Conservation (phyloP, 106 monocot genomes). For the Gastrodia elata region DNA sequence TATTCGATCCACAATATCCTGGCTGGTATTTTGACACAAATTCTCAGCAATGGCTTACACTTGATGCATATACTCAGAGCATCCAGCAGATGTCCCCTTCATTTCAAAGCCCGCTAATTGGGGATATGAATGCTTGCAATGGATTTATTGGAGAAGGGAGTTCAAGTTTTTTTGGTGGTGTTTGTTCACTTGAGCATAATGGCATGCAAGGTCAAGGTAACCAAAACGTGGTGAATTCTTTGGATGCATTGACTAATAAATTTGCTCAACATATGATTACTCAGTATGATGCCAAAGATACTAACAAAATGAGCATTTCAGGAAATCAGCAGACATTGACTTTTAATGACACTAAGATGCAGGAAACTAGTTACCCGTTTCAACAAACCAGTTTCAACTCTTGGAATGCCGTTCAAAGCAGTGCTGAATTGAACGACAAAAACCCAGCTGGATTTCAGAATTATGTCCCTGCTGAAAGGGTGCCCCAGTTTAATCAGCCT, state of each 20-base stretch:
- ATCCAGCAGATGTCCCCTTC: slow-evolving; percentile 14
- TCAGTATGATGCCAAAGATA: slow-evolving; percentile 24
- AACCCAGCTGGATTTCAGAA: slow-evolving; percentile 21
- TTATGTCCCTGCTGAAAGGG: slow-evolving; percentile 31
- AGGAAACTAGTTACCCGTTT: slow-evolving; percentile 1
- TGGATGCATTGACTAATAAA: slow-evolving; percentile 16
- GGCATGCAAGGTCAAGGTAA: not conserved
- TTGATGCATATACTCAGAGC: slow-evolving; percentile 61
- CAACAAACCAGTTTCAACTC: slow-evolving; percentile 22
- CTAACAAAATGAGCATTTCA: slow-evolving; percentile 8
- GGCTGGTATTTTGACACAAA: slow-evolving; percentile 89
- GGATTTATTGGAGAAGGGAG: slow-evolving; percentile 11
- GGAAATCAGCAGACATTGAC: slow-evolving; percentile 25
- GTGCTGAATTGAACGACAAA: slow-evolving; percentile 15
- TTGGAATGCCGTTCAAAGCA: slow-evolving; percentile 9
- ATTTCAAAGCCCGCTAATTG: slow-evolving; percentile 12
- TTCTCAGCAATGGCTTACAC: slow-evolving; percentile 65
- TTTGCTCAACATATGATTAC: slow-evolving; percentile 20
- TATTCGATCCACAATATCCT: slow-evolving; percentile 87
- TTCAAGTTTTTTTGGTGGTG: slow-evolving; percentile 1
- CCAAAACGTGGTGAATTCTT: slow-evolving; percentile 6
- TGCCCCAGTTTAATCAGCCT: slow-evolving; percentile 28
- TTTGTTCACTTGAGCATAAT: not conserved
- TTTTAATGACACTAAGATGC: slow-evolving; percentile 20
- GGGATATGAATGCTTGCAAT: slow-evolving; percentile 16